Base-by-base conservation (phyloP, 1,284 basidiomycete species). In the Termitomyces sp. region DNA sequence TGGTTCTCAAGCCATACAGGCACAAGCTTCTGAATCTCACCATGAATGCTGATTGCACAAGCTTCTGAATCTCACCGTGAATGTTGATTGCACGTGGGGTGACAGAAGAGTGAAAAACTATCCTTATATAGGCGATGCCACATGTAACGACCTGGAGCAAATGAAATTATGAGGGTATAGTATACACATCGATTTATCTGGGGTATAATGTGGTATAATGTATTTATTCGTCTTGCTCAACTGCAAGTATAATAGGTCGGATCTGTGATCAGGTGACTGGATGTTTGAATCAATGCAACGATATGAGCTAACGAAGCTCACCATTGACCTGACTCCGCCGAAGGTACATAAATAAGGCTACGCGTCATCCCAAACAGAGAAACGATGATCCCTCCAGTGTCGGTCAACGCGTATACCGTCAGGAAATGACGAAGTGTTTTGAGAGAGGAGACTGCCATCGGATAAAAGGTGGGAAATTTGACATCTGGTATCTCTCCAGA, bases 401-500 rank as follows among this genome's bases (percentile, higher is more conserved):
- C 78, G 79, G 65, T 86, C 83, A 50, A 88, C 81, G 5, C 76
- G 80, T 63, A 87, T 74, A 17, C 84, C 84, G 55, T 75, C 77
- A 42, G 73, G 72, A 21, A 68, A 68, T 70, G 67, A 50, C 26
- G 70, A 64, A 38, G 61, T 65, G 53, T 65, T 64, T 41, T 68
- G 66, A 60, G 67, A 71, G 55, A 63, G 58, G 51, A 58, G 59
- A 40, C 59, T 60, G 52, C 15, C 63, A 69, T 50, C 72, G 69
- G 76, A 71, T 63, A 86, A 84, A 38, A 86, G 70, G 48, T 79
- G 80, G 31, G 85, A 86, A 53, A 85, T 74, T 34, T 76, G 69
- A 65, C 83, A 85, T 46, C 73, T 76, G 36, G 82, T 74, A 61
- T 88, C 82, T 62, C 82, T 73, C 85, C 86, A 88, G 56, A 81